Evolutionary conservation across 257 asterid species (phyloP).

Genomic region (Nicotiana undulata): DNA sequence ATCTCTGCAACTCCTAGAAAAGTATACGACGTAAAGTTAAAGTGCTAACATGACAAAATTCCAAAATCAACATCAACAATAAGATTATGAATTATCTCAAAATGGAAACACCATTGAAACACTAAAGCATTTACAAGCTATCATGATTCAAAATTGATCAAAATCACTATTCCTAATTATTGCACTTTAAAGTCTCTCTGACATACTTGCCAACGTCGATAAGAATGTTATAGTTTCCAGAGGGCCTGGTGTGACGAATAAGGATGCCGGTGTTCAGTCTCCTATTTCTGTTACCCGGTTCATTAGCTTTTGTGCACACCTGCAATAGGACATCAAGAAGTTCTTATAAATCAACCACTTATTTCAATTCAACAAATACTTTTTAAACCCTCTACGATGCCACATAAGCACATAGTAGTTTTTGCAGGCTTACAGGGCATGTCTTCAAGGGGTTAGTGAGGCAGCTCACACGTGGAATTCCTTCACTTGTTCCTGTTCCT

Average conservation of each 20-base stretch:
- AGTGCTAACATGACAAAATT: neutral
- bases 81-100: neutral
- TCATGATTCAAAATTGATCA: neutral
- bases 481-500: slow-evolving; percentile 98
- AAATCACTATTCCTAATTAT: too few species aligned
- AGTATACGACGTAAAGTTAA: too few species aligned
- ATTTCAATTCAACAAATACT: neutral
- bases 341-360: neutral
- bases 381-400: neutral
- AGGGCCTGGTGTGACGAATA: slow-evolving; percentile 50
- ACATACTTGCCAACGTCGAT: slow-evolving; percentile 98
- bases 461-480: slow-evolving; percentile 99
- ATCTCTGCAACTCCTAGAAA: too few species aligned
- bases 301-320: slow-evolving; percentile 85
- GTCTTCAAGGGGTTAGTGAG: slow-evolving; percentile 66
- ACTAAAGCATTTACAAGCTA: neutral
- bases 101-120: neutral
- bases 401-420: neutral
- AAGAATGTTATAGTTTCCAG: slow-evolving; percentile 64
- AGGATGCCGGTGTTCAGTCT: slow-evolving; percentile 95
- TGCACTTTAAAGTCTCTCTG: neutral
- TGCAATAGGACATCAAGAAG: slow-evolving; percentile 12
- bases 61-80: neutral
- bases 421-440: slow-evolving; percentile 53
- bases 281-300: slow-evolving; percentile 72